Base-by-base conservation (phyloP, 2,329 filamentous ascomycete species). In the Diaporthe citrichinensis region DNA sequence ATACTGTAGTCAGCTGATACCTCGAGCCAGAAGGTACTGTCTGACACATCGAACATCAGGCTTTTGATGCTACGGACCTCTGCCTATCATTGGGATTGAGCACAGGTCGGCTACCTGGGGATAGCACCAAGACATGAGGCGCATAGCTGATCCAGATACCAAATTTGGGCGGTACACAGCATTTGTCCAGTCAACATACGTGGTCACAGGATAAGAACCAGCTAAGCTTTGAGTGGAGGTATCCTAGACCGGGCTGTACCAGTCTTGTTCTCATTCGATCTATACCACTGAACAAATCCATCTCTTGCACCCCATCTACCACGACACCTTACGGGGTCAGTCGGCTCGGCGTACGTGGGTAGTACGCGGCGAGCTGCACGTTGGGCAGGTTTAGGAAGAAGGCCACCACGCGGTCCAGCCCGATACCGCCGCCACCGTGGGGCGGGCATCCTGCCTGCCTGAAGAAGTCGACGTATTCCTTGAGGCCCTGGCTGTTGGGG, bases 381-480 rank as follows among this genome's bases (percentile, higher is more conserved):
- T 87, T 90, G 2, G 90, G 90, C 78, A 92, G 80, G 79, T 88
- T 88, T 76, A 92, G 82, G 81, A 88, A 92, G 88, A 89, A 92
- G 8, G 90, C 89, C 69, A 98, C 92, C 71, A 98, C 93, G 81
- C 96, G 92, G 86, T 98, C 95, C 71, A 98, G 87, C 68, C 96
- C 95, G 79, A 98, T 96, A 83, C 95, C 95, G 80, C 95, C 95
- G 78, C 95, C 95, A 53, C 94, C 95, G 81, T 98, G 96, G 1
- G 95, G 94, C n/a, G 96, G 95, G 31, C 95, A 94, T 79, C 95
- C 95, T 82, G 93, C 96, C 80, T 92, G 92, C 74, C 84, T 84
- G 87, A 98, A 98, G 49, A 94, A 93, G 80, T 94, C 92, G 76
- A 98, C 91, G 82, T 98, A 98, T 79, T 98, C 95, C 82, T 96